phyloP scores from a whole-genome alignment of 352 stramenopile genomes.

The Pythium periplocum region DNA sequence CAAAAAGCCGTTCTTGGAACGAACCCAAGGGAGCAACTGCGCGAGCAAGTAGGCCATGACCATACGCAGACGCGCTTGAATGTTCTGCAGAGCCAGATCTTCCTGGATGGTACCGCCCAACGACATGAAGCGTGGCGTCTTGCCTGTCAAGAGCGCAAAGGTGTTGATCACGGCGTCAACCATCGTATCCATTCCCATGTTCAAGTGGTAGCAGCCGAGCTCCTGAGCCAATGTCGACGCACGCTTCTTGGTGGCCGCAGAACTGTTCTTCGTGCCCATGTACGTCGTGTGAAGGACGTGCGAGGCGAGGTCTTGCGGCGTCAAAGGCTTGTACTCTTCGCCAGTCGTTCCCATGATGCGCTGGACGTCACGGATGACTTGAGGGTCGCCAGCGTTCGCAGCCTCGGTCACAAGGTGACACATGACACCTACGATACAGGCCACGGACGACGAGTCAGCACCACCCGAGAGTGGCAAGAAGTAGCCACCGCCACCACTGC shows the following conservation, averaged over 20 bases:
- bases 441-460: conserved; percentile 95
- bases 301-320: conserved; percentile 87
- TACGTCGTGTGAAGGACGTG: conserved; percentile 96
- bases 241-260: conserved; percentile 85
- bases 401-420: conserved; percentile 91
- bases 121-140: conserved; percentile 87
- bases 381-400: conserved; percentile 64
- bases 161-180: conserved; percentile 84
- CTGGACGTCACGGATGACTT: conserved; percentile 85
- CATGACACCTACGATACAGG: conserved; percentile 97
- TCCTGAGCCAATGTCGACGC: conserved; percentile 85
- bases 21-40: conserved; percentile 98
- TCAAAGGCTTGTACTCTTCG: conserved; percentile 51
- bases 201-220: conserved; percentile 95
- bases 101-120: conserved; percentile 89
- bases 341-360: conserved; percentile 64
- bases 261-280: conserved; percentile 97
- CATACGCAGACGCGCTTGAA: conserved; percentile 97
- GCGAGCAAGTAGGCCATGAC: conserved; percentile 97
- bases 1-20: conserved; percentile 92
- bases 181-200: conserved; percentile 95
- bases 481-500: conserved; percentile 83
- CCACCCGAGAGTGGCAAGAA: conserved; percentile 97
- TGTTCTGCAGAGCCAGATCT: conserved; percentile 98
- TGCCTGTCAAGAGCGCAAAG: conserved; percentile 77